A percentile compares a stretch with the other conserved stretches of the same genome.
Evolutionary conservation across 108 stramenopile species (phyloP).

Genomic region (Discostella pseudostelligera): DNA sequence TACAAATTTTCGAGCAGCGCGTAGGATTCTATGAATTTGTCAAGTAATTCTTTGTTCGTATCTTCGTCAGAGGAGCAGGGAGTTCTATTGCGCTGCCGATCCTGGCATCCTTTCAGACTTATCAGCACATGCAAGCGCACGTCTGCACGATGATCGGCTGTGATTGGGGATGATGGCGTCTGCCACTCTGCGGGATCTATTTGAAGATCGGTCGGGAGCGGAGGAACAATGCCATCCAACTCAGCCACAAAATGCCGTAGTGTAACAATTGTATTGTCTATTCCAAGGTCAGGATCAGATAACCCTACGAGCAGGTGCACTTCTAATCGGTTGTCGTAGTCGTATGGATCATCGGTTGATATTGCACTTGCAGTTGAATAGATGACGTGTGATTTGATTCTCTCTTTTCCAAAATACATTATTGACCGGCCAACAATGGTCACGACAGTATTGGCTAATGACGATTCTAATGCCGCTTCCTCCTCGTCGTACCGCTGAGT

Average conservation of each 20-base stretch:
- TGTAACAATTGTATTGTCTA: slow-evolving; percentile 23
- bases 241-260: slow-evolving; percentile 24
- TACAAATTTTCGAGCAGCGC: slow-evolving; percentile 34
- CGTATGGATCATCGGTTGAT: slow-evolving; percentile 14
- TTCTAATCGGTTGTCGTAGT: slow-evolving; percentile 41
- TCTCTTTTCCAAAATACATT: slow-evolving; percentile 29
- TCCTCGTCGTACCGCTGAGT: slow-evolving; percentile 1
- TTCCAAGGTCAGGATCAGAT: slow-evolving; percentile 21
- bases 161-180: background rate
- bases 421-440: slow-evolving; percentile 38
- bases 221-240: slow-evolving; percentile 39
- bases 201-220: slow-evolving; percentile 21
- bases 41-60: slow-evolving; percentile 10
- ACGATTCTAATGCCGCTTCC: slow-evolving; percentile 19
- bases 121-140: slow-evolving; percentile 37
- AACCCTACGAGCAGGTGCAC: slow-evolving; percentile 35
- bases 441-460: slow-evolving; percentile 25
- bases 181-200: slow-evolving; percentile 9
- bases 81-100: background rate
- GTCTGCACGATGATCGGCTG: slow-evolving; percentile 30
- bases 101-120: slow-evolving; percentile 15
- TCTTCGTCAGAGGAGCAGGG: slow-evolving; percentile 20
- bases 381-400: slow-evolving; percentile 2
- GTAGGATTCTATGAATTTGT: slow-evolving; percentile 24
- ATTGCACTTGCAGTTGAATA: slow-evolving; percentile 3